Evolutionary conservation across 2,329 filamentous ascomycete species (phyloP).

Genomic region (Stagonosporopsis chrysanthemi): DNA sequence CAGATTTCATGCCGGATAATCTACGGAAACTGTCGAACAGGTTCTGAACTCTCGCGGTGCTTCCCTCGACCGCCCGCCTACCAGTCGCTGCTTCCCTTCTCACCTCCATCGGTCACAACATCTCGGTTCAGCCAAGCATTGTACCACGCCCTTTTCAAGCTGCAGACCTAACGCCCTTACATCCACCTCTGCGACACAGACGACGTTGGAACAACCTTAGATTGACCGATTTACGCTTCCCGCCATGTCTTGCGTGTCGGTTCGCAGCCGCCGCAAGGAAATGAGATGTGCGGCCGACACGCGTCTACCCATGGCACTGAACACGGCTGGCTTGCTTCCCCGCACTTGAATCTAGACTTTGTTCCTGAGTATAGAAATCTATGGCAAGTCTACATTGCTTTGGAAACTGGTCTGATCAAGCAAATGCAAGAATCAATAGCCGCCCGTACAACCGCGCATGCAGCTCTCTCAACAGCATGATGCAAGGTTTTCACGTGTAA

Average conservation of each 20-base stretch:
- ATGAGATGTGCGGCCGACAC: slow-evolving; percentile 17
- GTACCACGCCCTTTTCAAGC: not conserved
- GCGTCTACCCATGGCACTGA: slow-evolving; percentile 6
- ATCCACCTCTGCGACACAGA: not conserved
- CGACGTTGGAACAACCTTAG: slow-evolving; percentile 17
- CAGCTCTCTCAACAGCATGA: slow-evolving; percentile 9
- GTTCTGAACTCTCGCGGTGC: too few species aligned
- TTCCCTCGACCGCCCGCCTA: not conserved
- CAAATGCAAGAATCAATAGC: not conserved
- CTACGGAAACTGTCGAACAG: too few species aligned
- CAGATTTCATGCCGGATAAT: too few species aligned
- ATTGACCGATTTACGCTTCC: slow-evolving; percentile 11
- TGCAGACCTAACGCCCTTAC: slow-evolving; percentile 2
- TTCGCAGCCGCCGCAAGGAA: slow-evolving; percentile 10
- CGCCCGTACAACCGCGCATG: slow-evolving; percentile 2
- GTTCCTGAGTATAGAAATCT: not conserved
- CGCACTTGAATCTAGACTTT: slow-evolving; percentile 11
- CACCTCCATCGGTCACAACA: not conserved
- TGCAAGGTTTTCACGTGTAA: slow-evolving; percentile 12
- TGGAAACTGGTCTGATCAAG: not conserved
- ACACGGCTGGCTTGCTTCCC: slow-evolving; percentile 1
- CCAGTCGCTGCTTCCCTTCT: not conserved
- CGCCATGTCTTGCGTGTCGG: slow-evolving; percentile 7
- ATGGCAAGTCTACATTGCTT: not conserved
- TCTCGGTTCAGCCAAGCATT: not conserved